These are phyloP conservation scores for Piromyces sp. DNA, from an alignment of 192 early-diverging fungal species.

Conservation along the genomic window DNA sequence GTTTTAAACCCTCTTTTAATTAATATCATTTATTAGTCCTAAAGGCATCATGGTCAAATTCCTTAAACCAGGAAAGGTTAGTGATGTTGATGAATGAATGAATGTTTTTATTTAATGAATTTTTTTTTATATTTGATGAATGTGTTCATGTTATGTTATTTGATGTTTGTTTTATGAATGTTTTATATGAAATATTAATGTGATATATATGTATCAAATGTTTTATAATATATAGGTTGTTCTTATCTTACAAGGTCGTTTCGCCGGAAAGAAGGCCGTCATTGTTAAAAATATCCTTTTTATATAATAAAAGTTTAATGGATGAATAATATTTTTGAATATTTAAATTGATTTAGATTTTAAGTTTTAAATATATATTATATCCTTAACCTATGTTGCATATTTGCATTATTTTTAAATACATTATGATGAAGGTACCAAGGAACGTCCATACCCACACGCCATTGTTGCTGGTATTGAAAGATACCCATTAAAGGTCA, in stretches of 20 bases:
- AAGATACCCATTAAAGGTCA: constrained; percentile 93
- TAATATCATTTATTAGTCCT: background rate
- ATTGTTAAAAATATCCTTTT: constrained; percentile 94
- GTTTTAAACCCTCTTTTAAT: background rate
- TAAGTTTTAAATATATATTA: too few species aligned
- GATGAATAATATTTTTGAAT: too few species aligned
- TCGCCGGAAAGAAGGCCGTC: constrained; percentile 99
- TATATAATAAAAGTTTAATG: too few species aligned
- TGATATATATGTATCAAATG: too few species aligned
- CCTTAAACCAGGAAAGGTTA: constrained; percentile 40
- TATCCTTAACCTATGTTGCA: too few species aligned
- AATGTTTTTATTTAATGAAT: constrained; percentile 1
- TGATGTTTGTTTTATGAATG: background rate
- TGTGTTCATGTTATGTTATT: constrained; percentile 1
- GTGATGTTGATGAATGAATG: constrained; percentile 9
- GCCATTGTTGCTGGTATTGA: constrained; percentile 96
- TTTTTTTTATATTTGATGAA: background rate
- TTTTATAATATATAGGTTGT: constrained; percentile 56
- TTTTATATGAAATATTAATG: too few species aligned
- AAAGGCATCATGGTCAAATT: constrained; percentile 27
- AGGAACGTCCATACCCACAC: constrained; percentile 90
- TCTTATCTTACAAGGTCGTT: constrained; percentile 91
- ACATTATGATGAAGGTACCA: constrained; percentile 93
- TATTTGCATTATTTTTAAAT: too few species aligned
- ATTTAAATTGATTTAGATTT: too few species aligned